Evolutionary conservation across 2,329 filamentous ascomycete species (phyloP).

Genomic region (Furcasterigmium sp.): DNA sequence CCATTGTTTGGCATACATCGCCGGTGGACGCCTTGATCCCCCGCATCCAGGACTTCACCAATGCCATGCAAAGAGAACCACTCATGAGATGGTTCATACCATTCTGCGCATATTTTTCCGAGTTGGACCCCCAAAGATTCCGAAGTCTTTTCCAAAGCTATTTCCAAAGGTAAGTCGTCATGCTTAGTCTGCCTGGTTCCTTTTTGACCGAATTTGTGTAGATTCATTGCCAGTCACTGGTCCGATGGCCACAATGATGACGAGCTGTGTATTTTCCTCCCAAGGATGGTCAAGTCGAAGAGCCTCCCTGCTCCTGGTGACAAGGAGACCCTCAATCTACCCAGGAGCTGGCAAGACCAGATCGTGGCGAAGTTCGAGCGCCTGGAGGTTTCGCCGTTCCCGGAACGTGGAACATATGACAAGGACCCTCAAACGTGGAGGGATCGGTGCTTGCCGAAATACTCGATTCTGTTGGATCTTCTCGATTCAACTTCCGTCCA

Average conservation of each 20-base stretch:
- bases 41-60: constrained; percentile 59
- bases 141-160: constrained; percentile 71
- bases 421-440: constrained; percentile 59
- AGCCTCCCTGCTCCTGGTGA: constrained; percentile 49
- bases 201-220: constrained; percentile 25
- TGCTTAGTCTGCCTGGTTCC: neutral
- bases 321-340: constrained; percentile 50
- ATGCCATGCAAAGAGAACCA: constrained; percentile 57
- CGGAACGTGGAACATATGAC: constrained; percentile 56
- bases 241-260: constrained; percentile 59
- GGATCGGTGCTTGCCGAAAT: constrained; percentile 59
- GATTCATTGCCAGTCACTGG: constrained; percentile 74
- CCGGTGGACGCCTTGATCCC: constrained; percentile 76
- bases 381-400: constrained; percentile 59
- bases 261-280: constrained; percentile 63
- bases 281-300: constrained; percentile 53
- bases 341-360: constrained; percentile 67
- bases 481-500: constrained; percentile 58
- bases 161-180: constrained; percentile 75
- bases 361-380: constrained; percentile 66
- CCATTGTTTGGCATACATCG: constrained; percentile 69
- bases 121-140: constrained; percentile 70
- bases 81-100: constrained; percentile 71
- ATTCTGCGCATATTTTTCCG: constrained; percentile 78
- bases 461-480: constrained; percentile 61